A percentile compares a stretch with the other conserved stretches of the same genome.
Conservation (phyloP, 805 yeast species). For the Zygoascus flipseniorum region DNA sequence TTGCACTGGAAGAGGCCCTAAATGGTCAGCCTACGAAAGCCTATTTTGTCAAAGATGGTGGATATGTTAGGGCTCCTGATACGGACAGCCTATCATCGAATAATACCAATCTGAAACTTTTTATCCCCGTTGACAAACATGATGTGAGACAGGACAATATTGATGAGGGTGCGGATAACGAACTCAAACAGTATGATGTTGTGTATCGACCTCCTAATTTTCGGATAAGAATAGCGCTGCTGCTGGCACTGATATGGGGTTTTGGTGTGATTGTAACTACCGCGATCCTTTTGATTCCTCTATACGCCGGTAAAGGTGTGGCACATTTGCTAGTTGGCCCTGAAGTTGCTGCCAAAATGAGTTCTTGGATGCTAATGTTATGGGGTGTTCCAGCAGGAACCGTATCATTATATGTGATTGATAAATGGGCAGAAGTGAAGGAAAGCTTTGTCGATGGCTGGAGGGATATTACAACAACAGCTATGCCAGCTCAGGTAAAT, state of each 20-base stretch:
- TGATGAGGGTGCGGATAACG: slow-evolving; percentile 28
- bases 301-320: slow-evolving; percentile 21
- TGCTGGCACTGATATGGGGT: slow-evolving; percentile 42
- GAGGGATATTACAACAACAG: not conserved
- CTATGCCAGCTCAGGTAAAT: not conserved
- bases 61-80: slow-evolving; percentile 77
- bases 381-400: not conserved
- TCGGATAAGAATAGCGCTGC: slow-evolving; percentile 43
- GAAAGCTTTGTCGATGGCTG: not conserved
- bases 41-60: slow-evolving; percentile 68
- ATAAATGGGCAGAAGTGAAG: not conserved
- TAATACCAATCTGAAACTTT: slow-evolving; percentile 44
- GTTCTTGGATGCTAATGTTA: not conserved
- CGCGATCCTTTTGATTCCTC: slow-evolving; percentile 19
- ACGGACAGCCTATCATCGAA: slow-evolving; percentile 66
- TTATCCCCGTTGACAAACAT: slow-evolving; percentile 69
- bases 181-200: slow-evolving; percentile 47
- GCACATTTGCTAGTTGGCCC: not conserved
- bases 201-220: slow-evolving; percentile 86
- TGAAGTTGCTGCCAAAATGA: not conserved
- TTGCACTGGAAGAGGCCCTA: slow-evolving; percentile 34
- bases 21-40: slow-evolving; percentile 41
- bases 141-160: slow-evolving; percentile 26
- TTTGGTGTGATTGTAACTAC: slow-evolving; percentile 25
- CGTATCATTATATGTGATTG: not conserved